Evolutionary conservation across 257 asterid genomes (phyloP), one percentile per base, ranked within the genome.

Genomic region (Nicotiana tabacum): DNA sequence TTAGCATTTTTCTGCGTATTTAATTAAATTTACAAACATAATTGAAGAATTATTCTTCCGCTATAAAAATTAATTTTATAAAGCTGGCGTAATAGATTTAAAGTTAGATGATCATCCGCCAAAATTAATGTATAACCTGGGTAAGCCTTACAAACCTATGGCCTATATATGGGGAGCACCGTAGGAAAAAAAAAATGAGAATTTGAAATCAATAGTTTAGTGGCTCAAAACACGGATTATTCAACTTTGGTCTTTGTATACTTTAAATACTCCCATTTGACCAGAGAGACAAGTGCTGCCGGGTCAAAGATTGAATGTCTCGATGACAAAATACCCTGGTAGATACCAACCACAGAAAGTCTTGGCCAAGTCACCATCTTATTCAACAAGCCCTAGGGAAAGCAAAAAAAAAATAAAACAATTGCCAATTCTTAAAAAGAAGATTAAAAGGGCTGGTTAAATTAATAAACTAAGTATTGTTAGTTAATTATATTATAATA

Each of bases 381-480:
- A 83, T 83, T 81, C 72, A 81, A 81, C 90, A 84, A 89, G 86
- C 90, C 88, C 93, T 86, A 87, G 67, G 84, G 83, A 82, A 78
- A 70, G 13, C 64, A 35, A 29, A 69, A 81, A 85, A 18, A 67
- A 21, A 21, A 21, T 21, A 21, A 21, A 21, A 21, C 32, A 62
- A 58, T 17, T 58, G 10, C 9, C 80, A 74, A 21, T 24, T 70
- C 33, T 5, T 37, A 37, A 37, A 9, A 29, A 69, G 32, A 29
- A 37, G 58, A 70, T 70, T 17, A 70, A 70, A 70, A 70, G 5
- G 37, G 35, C 6, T 69, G 51, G 16, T 32, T 51, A 51, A 8
- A 61, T 48, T 69, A 32, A 16, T 3, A 48, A 68, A 33, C 72
- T 17, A 17, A n/a, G 48, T 27, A 29, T 7, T n/a, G 61, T 37